A percentile compares a stretch with the other conserved stretches of the same genome.
These are phyloP conservation scores for Aciculoconidium aculeatum DNA, from an alignment of 805 yeast species.

Conservation along the genomic window DNA sequence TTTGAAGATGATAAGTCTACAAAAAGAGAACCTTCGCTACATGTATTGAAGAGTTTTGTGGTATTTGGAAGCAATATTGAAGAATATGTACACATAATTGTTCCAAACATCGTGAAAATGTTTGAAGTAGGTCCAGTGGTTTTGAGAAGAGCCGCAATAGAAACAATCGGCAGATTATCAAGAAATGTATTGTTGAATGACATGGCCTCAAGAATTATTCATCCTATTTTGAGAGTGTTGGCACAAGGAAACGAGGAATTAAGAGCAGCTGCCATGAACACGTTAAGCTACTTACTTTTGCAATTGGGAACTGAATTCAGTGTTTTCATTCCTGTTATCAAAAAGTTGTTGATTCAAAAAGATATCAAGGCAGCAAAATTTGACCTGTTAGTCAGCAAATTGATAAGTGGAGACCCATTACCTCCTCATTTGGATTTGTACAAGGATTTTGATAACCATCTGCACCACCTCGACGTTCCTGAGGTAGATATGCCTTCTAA, in stretches of 20 bases:
- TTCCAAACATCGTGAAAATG: slow-evolving; percentile 80
- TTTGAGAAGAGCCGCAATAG: slow-evolving; percentile 69
- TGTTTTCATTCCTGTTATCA: slow-evolving; percentile 80
- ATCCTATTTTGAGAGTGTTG: slow-evolving; percentile 73
- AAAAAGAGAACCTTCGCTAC: slow-evolving; percentile 55
- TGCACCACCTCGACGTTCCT: slow-evolving; percentile 42
- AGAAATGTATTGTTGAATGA: slow-evolving; percentile 69
- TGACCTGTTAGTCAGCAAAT: slow-evolving; percentile 73
- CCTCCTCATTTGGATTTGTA: slow-evolving; percentile 72
- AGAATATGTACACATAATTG: slow-evolving; percentile 77
- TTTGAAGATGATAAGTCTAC: slow-evolving; percentile 67
- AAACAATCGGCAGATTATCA: slow-evolving; percentile 76
- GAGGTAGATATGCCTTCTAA: slow-evolving; percentile 65
- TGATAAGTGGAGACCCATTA: slow-evolving; percentile 78
- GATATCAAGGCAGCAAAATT: slow-evolving; percentile 67
- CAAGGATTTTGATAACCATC: slow-evolving; percentile 45
- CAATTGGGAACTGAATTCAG: slow-evolving; percentile 81
- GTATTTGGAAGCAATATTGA: slow-evolving; percentile 84
- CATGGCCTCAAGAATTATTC: slow-evolving; percentile 86
- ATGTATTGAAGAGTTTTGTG: slow-evolving; percentile 77
- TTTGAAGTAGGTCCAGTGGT: slow-evolving; percentile 65
- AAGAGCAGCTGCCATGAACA: slow-evolving; percentile 62
- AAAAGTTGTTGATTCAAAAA: slow-evolving; percentile 55
- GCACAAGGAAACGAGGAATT: slow-evolving; percentile 51
- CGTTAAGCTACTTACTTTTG: slow-evolving; percentile 68